Conservation (phyloP, 768 basidiomycete genomes). For the Lactifluus rugatus region DNA sequence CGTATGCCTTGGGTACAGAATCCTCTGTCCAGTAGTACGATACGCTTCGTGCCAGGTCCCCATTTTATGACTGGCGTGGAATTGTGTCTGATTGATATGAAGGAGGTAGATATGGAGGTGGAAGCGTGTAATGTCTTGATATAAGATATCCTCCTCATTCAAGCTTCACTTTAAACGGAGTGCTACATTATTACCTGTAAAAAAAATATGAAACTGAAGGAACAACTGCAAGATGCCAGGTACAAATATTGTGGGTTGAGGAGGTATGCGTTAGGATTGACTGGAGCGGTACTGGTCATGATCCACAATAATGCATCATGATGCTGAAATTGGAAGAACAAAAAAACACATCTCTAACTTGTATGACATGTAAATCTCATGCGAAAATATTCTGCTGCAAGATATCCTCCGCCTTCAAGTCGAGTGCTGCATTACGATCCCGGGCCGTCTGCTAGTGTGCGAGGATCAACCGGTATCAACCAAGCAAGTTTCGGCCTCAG, state of each 20-base stretch:
- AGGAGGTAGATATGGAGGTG: too few species aligned
- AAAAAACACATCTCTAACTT: not conserved
- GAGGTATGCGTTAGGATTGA: not conserved
- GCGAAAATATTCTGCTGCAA: conserved; percentile 9
- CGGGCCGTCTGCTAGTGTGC: not conserved
- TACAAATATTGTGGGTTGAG: not conserved
- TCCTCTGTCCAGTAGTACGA: too few species aligned
- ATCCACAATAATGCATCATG: not conserved
- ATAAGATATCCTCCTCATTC: too few species aligned
- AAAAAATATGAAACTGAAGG: too few species aligned
- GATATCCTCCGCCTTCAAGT: conserved; percentile 10
- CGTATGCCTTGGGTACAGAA: too few species aligned
- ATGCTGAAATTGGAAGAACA: not conserved
- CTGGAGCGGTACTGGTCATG: not conserved
- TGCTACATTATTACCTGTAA: too few species aligned
- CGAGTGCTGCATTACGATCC: not conserved
- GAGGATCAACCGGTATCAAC: too few species aligned
- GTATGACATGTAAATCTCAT: not conserved
- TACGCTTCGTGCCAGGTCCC: too few species aligned
- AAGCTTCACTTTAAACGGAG: too few species aligned
- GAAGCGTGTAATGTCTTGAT: too few species aligned
- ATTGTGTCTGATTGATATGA: too few species aligned
- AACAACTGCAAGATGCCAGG: not conserved
- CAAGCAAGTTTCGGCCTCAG: not conserved
- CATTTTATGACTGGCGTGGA: too few species aligned